Percentiles rank a stretch among this genome's conserved stretches.
These are phyloP conservation scores for Rhizopus stolonifer DNA, from an alignment of 371 early-diverging fungal genomes.

Conservation along the genomic window DNA sequence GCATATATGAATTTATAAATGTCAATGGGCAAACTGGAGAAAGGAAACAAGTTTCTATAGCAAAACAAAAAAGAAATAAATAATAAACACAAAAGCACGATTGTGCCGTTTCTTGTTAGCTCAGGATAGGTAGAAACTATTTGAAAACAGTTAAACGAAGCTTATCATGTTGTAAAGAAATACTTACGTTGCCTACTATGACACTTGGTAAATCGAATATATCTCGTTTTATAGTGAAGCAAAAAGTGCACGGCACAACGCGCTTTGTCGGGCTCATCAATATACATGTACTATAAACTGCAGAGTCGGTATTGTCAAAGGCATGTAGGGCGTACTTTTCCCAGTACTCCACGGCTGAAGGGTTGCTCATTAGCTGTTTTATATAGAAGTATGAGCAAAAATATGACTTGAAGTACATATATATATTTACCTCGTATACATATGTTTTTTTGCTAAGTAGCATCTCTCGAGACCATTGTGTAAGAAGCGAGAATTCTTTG, in stretches of 20 bases:
- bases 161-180: not conserved
- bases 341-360: constrained; percentile 90
- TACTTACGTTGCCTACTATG: constrained; percentile 70
- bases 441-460: constrained; percentile 71
- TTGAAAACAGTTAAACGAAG: not conserved
- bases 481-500: constrained; percentile 86
- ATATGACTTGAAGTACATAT: no score
- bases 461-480: constrained; percentile 79
- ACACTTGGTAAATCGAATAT: constrained; percentile 89
- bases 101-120: constrained; percentile 19
- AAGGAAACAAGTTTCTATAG: not conserved
- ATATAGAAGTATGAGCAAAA: not conserved
- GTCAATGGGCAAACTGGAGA: not conserved
- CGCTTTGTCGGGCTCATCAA: constrained; percentile 66
- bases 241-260: constrained; percentile 82
- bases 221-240: constrained; percentile 90
- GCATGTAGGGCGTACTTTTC: constrained; percentile 86
- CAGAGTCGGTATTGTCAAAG: constrained; percentile 83
- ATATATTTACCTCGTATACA: constrained; percentile 63
- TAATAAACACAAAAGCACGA: no score
- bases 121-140: constrained; percentile 34
- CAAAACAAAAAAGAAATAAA: not conserved
- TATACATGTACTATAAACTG: constrained; percentile 78
- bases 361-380: constrained; percentile 79
- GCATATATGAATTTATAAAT: not conserved